phyloP scores from a whole-genome alignment of 768 basidiomycete species.

The Phylloporus rhodoxanthus region DNA sequence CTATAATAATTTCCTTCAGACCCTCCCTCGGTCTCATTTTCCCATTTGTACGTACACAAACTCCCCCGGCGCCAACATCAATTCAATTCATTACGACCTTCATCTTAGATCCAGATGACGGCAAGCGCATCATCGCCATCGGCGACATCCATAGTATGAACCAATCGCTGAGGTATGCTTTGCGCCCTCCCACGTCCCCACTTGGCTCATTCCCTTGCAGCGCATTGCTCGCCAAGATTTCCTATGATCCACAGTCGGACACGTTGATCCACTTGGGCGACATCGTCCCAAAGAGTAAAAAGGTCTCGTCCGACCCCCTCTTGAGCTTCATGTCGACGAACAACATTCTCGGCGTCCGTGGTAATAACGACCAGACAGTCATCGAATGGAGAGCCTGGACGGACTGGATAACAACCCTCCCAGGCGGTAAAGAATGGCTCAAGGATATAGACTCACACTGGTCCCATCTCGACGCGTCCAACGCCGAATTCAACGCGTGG shows the following conservation, averaged over 20 bases:
- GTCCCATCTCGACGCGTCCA: constrained; percentile 21
- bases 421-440: constrained; percentile 50
- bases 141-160: constrained; percentile 90
- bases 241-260: constrained; percentile 57
- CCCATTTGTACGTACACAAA: constrained; percentile 41
- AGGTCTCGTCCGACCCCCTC: constrained; percentile 53
- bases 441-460: constrained; percentile 41
- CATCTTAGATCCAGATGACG: constrained; percentile 41
- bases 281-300: constrained; percentile 58
- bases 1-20: constrained; percentile 41
- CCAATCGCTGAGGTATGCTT: constrained; percentile 55
- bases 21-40: constrained; percentile 44
- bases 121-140: constrained; percentile 62
- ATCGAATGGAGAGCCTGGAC: constrained; percentile 89
- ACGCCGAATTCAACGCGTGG: constrained; percentile 33
- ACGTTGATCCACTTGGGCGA: constrained; percentile 82
- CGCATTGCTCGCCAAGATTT: constrained; percentile 53
- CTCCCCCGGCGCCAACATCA: not conserved
- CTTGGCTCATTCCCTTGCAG: constrained; percentile 30
- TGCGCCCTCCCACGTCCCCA: constrained; percentile 20
- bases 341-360: constrained; percentile 75
- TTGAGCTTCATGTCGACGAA: constrained; percentile 58
- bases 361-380: constrained; percentile 90
- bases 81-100: not conserved
- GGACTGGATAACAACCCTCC: constrained; percentile 58